Base-by-base conservation (phyloP, 257 asterid genomes). In the Scutellaria minor region DNA sequence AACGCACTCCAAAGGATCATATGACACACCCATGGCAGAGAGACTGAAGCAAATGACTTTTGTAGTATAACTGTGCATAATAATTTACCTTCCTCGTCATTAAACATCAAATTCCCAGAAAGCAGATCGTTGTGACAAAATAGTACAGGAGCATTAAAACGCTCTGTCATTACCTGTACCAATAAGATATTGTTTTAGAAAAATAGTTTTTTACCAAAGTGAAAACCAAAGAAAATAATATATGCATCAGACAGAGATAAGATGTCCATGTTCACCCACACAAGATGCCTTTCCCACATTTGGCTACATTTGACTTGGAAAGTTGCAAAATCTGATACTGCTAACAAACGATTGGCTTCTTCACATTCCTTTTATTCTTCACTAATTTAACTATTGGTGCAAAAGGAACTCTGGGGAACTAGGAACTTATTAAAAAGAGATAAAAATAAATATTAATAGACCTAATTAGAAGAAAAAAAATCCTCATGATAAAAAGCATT, bases 81-180 rank as follows among this genome's bases (percentile, higher is more conserved):
- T 76, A 52, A 52, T 66, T 59, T 85, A 93, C 98, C 98, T 89
- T 88, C 86, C 41, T 88, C 85, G 42, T 90, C 96, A 85, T 89
- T 87, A 31, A 84, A 86, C 99, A 94, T 94, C 83, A 91, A 79
- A 76, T 94, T 94, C 77, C 99, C 99, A 56, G 96, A 91, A 68
- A 94, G 96, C 56, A 94, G 81, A 81, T 91, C 99, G 71, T 91
- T 91, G 81, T 91, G 99, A 51, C 89, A 83, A 82, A 24, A 94
- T 56, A 91, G 90, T 55, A 91, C 89, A 6, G 97, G 96, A 55
- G 96, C 83, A 60, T 82, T 71, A 47, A 94, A 84, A n/a, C 58
- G 85, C 70, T 83, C 90, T 67, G 97, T 87, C 87, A 91, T 75
- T 73, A 78, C 97, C 98, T 91, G 95, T 79, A 76, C 77, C 81